phyloP scores from a whole-genome alignment of 164 flowering plant genomes.

The Aristolochia contorta region DNA sequence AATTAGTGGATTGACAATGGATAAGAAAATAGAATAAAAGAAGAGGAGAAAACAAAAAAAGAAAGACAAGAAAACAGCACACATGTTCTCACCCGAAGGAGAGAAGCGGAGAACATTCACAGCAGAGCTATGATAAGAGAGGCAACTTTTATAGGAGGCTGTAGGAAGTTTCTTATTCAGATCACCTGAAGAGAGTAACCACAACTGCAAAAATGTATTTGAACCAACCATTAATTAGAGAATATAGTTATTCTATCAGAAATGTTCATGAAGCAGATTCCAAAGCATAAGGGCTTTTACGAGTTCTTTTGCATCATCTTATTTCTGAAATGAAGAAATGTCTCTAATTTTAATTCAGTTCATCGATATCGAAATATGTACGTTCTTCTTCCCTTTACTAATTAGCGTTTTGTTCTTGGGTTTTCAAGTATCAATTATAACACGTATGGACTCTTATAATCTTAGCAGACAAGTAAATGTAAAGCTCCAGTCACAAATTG shows the following conservation, averaged over 20 bases:
- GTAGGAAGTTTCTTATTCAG: slow-evolving; percentile 51
- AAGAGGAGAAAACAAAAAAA: neutral
- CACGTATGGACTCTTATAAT: no score
- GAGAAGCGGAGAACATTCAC: slow-evolving; percentile 87
- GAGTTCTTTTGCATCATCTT: no score
- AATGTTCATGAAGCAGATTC: no score
- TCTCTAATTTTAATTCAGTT: no score
- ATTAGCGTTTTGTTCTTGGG: no score
- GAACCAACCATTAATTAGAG: neutral
- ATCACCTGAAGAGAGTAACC: slow-evolving; percentile 51
- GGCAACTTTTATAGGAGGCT: slow-evolving; percentile 66
- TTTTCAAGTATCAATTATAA: no score
- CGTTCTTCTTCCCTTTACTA: no score
- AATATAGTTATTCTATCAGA: neutral
- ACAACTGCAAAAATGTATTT: slow-evolving; percentile 38
- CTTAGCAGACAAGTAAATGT: no score
- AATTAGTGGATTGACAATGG: neutral
- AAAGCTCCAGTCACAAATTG: no score
- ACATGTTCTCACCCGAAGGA: slow-evolving; percentile 56
- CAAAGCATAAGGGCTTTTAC: no score
- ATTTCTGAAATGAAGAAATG: no score
- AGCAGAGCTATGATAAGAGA: slow-evolving; percentile 77
- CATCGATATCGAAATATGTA: no score
- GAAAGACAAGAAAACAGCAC: neutral
- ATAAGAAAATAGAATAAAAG: neutral